Evolutionary conservation across 495 filamentous ascomycete species (phyloP).

Genomic region (Tuber brumale): DNA sequence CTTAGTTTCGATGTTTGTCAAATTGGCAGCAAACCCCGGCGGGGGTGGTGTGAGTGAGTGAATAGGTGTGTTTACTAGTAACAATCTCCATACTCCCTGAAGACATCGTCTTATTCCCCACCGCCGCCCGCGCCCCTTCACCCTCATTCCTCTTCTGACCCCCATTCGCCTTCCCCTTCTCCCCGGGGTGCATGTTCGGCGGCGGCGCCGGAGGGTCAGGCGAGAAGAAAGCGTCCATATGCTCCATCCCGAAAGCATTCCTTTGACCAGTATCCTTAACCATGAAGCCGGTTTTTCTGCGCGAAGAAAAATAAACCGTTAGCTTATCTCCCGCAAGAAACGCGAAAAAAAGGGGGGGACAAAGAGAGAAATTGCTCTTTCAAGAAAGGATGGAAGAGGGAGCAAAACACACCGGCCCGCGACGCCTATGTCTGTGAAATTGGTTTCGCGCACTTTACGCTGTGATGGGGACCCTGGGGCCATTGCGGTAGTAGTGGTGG

Average conservation of each 20-base stretch:
- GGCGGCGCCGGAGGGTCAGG: slow-evolving; percentile 55
- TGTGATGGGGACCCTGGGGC: slow-evolving; percentile 15
- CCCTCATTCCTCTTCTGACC: not conserved
- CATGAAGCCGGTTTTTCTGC: slow-evolving; percentile 69
- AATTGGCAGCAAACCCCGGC: not conserved
- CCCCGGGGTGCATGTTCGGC: slow-evolving; percentile 42
- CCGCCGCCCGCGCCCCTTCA: not conserved
- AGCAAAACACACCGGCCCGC: slow-evolving; percentile 51
- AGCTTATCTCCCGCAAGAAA: not conserved
- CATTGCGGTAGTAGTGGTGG: slow-evolving; percentile 11
- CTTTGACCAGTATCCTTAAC: slow-evolving; percentile 71
- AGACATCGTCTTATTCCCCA: slow-evolving; percentile 41
- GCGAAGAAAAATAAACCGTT: slow-evolving; percentile 1
- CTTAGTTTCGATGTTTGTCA: not conserved
- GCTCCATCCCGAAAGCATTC: slow-evolving; percentile 89
- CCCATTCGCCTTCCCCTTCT: not conserved
- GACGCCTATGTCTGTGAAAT: slow-evolving; percentile 60
- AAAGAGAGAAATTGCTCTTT: slow-evolving; percentile 9
- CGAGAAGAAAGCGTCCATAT: slow-evolving; percentile 76
- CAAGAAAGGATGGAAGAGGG: not conserved
- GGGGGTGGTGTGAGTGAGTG: not conserved
- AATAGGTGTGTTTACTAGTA: slow-evolving; percentile 38
- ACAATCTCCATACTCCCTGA: slow-evolving; percentile 47
- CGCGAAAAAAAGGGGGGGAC: slow-evolving; percentile 17
- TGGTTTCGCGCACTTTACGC: slow-evolving; percentile 51